phyloP scores from a whole-genome alignment of 2,329 filamentous ascomycete species.

The Aspergillus novofumigatus region DNA sequence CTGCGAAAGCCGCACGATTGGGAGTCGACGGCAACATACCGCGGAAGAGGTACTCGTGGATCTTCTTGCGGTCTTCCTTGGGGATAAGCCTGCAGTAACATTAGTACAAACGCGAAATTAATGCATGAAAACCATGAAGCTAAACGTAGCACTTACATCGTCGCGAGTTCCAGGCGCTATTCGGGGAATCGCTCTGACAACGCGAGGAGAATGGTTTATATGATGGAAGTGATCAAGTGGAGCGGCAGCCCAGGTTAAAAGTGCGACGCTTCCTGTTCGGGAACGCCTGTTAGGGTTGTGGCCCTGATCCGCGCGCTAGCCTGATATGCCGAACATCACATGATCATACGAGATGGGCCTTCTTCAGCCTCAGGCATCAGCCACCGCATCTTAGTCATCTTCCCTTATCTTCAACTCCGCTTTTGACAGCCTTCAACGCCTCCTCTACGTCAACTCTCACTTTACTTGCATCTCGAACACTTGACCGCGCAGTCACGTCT shows the following conservation, averaged over 20 bases:
- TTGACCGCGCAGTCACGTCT: not conserved
- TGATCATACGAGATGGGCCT: not conserved
- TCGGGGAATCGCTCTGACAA: conserved; percentile 53
- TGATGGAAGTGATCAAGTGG: conserved; percentile 29
- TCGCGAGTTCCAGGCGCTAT: conserved; percentile 51
- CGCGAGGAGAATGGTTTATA: conserved; percentile 37
- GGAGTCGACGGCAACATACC: conserved; percentile 50
- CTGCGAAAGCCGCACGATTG: conserved; percentile 8
- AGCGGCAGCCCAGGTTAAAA: conserved; percentile 31
- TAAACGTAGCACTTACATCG: conserved; percentile 39
- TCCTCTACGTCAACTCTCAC: not conserved
- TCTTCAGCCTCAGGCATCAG: conserved; percentile 3
- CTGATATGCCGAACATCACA: conserved; percentile 6
- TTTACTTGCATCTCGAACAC: not conserved
- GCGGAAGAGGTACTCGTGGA: conserved; percentile 99
- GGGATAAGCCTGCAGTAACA: conserved; percentile 76
- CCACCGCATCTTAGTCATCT: conserved; percentile 3
- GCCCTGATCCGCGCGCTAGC: conserved; percentile 22
- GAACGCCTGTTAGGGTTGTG: conserved; percentile 24
- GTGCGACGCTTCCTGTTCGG: conserved; percentile 32
- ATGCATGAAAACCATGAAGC: not conserved
- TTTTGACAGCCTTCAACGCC: not conserved
- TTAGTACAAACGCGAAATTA: conserved; percentile 11
- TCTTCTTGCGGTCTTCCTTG: conserved; percentile 99
- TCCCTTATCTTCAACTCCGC: conserved; percentile 10